phyloP scores from a whole-genome alignment of 1,284 basidiomycete genomes.

The Sutorius eximius region DNA sequence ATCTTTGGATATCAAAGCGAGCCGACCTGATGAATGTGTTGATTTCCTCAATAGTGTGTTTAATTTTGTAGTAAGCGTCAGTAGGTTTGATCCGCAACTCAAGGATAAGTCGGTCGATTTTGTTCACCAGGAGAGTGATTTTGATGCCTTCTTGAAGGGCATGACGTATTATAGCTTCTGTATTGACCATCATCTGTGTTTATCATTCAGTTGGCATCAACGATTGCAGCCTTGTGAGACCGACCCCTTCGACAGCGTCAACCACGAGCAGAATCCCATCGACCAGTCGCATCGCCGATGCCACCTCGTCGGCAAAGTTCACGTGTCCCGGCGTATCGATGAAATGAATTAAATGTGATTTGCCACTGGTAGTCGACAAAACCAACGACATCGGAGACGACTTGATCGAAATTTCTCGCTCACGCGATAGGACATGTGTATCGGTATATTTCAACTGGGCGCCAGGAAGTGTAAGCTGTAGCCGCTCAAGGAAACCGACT shows the following conservation, averaged over 20 bases:
- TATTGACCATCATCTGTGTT: conserved; percentile 81
- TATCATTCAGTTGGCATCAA: conserved; percentile 12
- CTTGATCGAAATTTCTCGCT: conserved; percentile 93
- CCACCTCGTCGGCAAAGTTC: conserved; percentile 97
- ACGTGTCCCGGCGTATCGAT: conserved; percentile 98
- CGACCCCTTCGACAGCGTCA: conserved; percentile 92
- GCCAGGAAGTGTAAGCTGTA: conserved; percentile 15
- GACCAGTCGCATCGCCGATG: conserved; percentile 81
- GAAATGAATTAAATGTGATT: conserved; percentile 91
- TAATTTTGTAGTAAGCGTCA: conserved; percentile 99
- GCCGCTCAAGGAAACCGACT: conserved; percentile 17
- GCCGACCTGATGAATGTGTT: conserved; percentile 89
- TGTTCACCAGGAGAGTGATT: conserved; percentile 95
- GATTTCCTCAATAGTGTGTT: conserved; percentile 98
- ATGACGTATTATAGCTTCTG: conserved; percentile 84
- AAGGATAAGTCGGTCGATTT: conserved; percentile 95
- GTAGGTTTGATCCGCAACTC: conserved; percentile 94
- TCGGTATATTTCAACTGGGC: conserved; percentile 88
- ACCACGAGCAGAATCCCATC: conserved; percentile 95
- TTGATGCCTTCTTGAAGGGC: conserved; percentile 87
- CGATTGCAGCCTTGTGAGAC: conserved; percentile 27
- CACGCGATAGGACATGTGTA: conserved; percentile 86
- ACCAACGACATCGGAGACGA: conserved; percentile 96
- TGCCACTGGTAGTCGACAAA: conserved; percentile 83
- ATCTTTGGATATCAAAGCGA: conserved; percentile 1